Evolutionary conservation across 1,284 basidiomycete genomes (phyloP).

Genomic region (Dichomitus squalens): DNA sequence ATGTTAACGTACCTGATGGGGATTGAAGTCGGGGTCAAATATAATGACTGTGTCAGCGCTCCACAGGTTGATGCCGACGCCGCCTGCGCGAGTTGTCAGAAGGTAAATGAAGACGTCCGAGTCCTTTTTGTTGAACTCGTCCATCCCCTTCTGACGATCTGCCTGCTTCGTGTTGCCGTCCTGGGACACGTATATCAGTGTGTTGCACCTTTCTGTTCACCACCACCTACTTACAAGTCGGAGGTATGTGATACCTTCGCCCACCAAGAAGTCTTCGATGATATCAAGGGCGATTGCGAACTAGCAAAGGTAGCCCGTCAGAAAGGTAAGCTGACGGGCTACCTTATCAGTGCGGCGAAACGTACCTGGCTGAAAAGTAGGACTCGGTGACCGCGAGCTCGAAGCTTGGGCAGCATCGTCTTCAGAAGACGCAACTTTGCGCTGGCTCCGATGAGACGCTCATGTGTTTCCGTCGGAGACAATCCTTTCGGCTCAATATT

Average conservation of each 20-base stretch:
- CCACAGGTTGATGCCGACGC: conserved; percentile 93
- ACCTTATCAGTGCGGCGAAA: background rate
- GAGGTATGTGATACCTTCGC: conserved; percentile 89
- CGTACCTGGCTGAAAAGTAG: conserved; percentile 94
- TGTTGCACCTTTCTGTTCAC: background rate
- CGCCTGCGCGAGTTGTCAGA: conserved; percentile 93
- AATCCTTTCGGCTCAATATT: conserved; percentile 81
- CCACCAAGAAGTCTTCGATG: conserved; percentile 91
- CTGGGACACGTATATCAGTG: conserved; percentile 40
- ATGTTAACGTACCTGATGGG: conserved; percentile 70
- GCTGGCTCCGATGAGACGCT: conserved; percentile 82
- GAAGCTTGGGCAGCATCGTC: conserved; percentile 83
- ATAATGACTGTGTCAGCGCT: conserved; percentile 92
- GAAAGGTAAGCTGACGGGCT: background rate
- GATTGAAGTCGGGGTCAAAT: conserved; percentile 93
- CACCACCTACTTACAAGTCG: conserved; percentile 66
- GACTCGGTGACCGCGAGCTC: conserved; percentile 90
- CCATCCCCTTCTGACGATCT: conserved; percentile 92
- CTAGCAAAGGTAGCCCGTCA: no score
- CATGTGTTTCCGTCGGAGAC: conserved; percentile 64
- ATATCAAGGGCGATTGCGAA: conserved; percentile 91
- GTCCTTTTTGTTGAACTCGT: conserved; percentile 86
- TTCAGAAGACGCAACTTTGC: conserved; percentile 88
- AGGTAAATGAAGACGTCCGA: conserved; percentile 92
- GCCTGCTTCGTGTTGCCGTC: conserved; percentile 90